These are phyloP conservation scores for Combretum micranthum DNA, from an alignment of 345 rosid species.

Conservation along the genomic window DNA sequence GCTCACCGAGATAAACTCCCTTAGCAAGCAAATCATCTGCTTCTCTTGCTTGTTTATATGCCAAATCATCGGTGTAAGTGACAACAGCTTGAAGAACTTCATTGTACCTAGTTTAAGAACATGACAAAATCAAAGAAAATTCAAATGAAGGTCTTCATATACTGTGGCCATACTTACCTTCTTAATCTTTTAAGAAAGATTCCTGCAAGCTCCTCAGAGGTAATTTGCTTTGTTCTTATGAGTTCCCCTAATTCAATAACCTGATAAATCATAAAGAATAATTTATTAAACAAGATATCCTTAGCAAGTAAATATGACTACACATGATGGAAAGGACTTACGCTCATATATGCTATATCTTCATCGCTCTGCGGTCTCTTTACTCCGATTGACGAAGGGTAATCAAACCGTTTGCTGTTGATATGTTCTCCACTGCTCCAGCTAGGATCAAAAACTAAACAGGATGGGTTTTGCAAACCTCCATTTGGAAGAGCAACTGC, in stretches of 20 bases:
- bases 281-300: background rate
- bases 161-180: slow-evolving; percentile 27
- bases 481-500: slow-evolving; percentile 61
- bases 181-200: slow-evolving; percentile 57
- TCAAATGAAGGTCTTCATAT: background rate
- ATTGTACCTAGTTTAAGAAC: slow-evolving; percentile 41
- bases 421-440: slow-evolving; percentile 34
- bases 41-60: slow-evolving; percentile 74
- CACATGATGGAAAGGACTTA: slow-evolving; percentile 16
- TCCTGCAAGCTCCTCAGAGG: slow-evolving; percentile 56
- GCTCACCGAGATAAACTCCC: slow-evolving; percentile 72
- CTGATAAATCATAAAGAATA: slow-evolving; percentile 20
- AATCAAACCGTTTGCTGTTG: slow-evolving; percentile 29
- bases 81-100: slow-evolving; percentile 70
- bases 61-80: slow-evolving; percentile 69
- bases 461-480: slow-evolving; percentile 64
- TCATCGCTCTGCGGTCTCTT: slow-evolving; percentile 44
- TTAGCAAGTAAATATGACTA: background rate
- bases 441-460: slow-evolving; percentile 52
- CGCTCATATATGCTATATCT: slow-evolving; percentile 81
- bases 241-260: slow-evolving; percentile 77
- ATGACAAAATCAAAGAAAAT: background rate
- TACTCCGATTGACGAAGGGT: slow-evolving; percentile 29
- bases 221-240: slow-evolving; percentile 60
- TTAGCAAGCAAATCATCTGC: slow-evolving; percentile 68